Evolutionary conservation across 1,284 basidiomycete genomes (phyloP), one percentile per base, ranked within the genome.

Genomic region (Ceratobasidium papillatum): DNA sequence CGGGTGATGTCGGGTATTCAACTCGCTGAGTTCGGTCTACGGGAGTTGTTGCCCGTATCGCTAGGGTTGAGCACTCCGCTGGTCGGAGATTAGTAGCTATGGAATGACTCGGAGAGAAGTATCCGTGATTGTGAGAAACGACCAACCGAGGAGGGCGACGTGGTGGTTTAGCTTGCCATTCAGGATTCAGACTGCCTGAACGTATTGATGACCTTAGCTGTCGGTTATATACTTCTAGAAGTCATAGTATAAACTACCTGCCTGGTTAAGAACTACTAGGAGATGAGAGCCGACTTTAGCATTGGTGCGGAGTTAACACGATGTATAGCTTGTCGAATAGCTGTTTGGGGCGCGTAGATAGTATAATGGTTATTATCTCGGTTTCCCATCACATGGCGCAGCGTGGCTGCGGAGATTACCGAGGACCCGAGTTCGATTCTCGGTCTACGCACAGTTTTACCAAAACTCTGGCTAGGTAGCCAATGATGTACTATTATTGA

Each of bases 341-440:
- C 19, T 5, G 3, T 4, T 9, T 17, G 32, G 19, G 9, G 54
- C 27, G 64, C 64, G 64, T 66, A 12, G 64, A 36, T 66, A 66
- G 64, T 66, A 66, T 66, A 66, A 66, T 52, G 64, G 64, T 66
- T 66, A 66, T 66, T 66, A 66, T 66, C 49, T 52, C 64, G 64
- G 64, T 66, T 66, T 66, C 64, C 64, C 64, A 66, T 66, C 64
- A 41, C 7, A 25, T 66, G 64, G 49, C 49, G 11, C 25, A 9
- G 22, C 19, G 22, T 38, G n/a, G 19, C 3, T 11, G 4, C n/a
- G 12, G 49, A 12, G 36, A 54, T 8, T 73, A 73, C 71, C 71
- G 71, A 63, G 47, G 71, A 73, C 7, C 47, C 49, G 71, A n/a
- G 71, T 73, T 73, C 59, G 71, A 73, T 52, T 73, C 71, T n/a